Evolutionary conservation across 768 basidiomycete species (phyloP).

Genomic region (Amanita molliuscula): DNA sequence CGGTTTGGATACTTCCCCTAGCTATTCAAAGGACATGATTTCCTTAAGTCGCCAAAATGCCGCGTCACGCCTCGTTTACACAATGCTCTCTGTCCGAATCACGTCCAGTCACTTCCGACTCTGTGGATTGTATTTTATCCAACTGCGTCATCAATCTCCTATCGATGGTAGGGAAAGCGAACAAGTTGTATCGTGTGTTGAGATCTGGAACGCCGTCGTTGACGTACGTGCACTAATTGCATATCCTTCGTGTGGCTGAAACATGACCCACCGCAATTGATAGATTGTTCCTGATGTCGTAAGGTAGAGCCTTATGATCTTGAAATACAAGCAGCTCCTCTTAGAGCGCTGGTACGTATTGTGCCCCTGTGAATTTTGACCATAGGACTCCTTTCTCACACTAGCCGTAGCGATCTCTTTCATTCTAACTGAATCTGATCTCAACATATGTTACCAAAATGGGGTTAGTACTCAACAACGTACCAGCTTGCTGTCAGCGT

Average conservation of each 20-base stretch:
- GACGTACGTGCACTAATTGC: constrained; percentile 39
- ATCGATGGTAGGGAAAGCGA: constrained; percentile 27
- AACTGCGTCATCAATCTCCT: constrained; percentile 50
- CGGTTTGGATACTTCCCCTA: constrained; percentile 43
- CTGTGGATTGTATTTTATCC: constrained; percentile 46
- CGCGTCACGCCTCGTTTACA: constrained; percentile 33
- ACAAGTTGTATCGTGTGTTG: constrained; percentile 38
- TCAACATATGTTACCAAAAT: constrained; percentile 23
- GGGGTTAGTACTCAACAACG: background rate
- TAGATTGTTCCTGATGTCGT: too few relatives aligned
- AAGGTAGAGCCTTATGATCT: too few relatives aligned
- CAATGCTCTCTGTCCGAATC: constrained; percentile 29
- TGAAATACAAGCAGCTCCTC: constrained; percentile 28
- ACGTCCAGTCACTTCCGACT: constrained; percentile 35
- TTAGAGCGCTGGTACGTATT: constrained; percentile 28
- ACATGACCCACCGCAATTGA: constrained; percentile 22
- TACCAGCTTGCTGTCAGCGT: constrained; percentile 12
- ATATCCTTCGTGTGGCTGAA: constrained; percentile 32
- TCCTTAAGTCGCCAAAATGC: constrained; percentile 36
- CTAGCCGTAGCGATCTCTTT: constrained; percentile 26
- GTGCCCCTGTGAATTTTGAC: background rate
- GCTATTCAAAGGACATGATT: constrained; percentile 38
- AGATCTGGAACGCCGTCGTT: constrained; percentile 45
- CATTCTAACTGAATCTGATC: constrained; percentile 28
- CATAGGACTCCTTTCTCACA: background rate